Percentiles rank a stretch among this genome's conserved stretches.
Conservation (phyloP, 352 stramenopile species). For the Phytophthora syringae region DNA sequence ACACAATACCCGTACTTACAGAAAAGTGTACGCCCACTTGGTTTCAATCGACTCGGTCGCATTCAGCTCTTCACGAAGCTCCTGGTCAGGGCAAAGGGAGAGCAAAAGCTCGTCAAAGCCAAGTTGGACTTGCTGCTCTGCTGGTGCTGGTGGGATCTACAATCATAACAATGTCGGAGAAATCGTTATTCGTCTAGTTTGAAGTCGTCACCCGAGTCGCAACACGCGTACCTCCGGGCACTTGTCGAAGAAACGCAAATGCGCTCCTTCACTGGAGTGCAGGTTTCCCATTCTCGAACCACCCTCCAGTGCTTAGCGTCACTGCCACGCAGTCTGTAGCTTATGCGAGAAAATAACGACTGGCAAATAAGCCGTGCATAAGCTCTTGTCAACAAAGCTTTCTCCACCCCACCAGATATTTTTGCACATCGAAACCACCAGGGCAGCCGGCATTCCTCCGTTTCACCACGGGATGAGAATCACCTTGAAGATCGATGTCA, state of each 20-base stretch:
- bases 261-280: slow-evolving; percentile 40
- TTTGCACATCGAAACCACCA: slow-evolving; percentile 38
- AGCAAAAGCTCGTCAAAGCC: slow-evolving; percentile 60
- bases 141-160: slow-evolving; percentile 62
- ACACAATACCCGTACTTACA: slow-evolving; percentile 43
- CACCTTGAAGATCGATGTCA: slow-evolving; percentile 1
- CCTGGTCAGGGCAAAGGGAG: slow-evolving; percentile 26
- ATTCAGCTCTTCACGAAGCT: slow-evolving; percentile 51
- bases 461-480: slow-evolving; percentile 28
- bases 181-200: slow-evolving; percentile 9
- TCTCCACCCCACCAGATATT: slow-evolving; percentile 25
- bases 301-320: too few relatives aligned
- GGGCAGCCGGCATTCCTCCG: slow-evolving; percentile 4
- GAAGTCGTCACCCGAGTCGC: not conserved
- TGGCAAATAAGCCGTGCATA: not conserved
- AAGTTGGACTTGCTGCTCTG: slow-evolving; percentile 40
- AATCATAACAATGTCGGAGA: not conserved
- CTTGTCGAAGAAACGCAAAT: slow-evolving; percentile 59
- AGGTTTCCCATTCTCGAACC: slow-evolving; percentile 61
- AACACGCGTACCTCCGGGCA: slow-evolving; percentile 52
- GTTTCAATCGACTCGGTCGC: slow-evolving; percentile 51
- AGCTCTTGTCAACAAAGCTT: slow-evolving; percentile 12
- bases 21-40: slow-evolving; percentile 79
- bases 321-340: slow-evolving; percentile 5
- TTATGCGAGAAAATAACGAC: slow-evolving; percentile 30